phyloP scores from a whole-genome alignment of 139 green algal genomes.

The Yamagishiella unicocca region DNA sequence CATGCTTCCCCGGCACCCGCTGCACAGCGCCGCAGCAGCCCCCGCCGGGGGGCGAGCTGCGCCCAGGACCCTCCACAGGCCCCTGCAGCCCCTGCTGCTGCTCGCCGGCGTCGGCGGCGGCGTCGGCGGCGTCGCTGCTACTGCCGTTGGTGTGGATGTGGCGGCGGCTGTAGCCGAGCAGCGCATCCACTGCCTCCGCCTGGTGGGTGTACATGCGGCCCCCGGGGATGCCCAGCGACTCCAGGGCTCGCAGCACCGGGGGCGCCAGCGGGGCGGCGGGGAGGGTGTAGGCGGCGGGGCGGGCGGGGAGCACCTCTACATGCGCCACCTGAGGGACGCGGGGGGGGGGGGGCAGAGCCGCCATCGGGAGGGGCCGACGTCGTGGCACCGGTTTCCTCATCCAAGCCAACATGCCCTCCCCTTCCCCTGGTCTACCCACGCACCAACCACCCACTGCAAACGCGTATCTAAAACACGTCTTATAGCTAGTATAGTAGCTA shows the following conservation, averaged over 20 bases:
- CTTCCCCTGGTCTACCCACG: too few species aligned
- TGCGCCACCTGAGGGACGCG: conserved; percentile 78
- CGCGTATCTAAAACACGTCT: too few species aligned
- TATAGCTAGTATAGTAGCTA: too few species aligned
- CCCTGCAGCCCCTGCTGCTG: not conserved
- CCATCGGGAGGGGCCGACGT: too few species aligned
- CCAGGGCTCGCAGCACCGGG: conserved; percentile 63
- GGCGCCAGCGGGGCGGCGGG: conserved; percentile 56
- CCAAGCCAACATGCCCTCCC: too few species aligned
- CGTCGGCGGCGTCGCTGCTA: not conserved
- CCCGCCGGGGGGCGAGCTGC: too few species aligned
- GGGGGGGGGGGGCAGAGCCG: too few species aligned
- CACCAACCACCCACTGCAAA: too few species aligned
- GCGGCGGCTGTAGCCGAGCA: conserved; percentile 17
- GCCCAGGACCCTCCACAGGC: not conserved
- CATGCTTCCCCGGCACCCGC: conserved; percentile 58
- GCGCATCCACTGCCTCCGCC: conserved; percentile 72
- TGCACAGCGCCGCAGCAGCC: not conserved
- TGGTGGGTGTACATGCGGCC: conserved; percentile 54
- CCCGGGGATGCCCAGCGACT: conserved; percentile 51
- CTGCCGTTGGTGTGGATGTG: not conserved
- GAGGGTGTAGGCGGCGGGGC: conserved; percentile 52
- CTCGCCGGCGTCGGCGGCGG: too few species aligned
- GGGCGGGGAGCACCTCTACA: conserved; percentile 66
- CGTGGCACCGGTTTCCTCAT: too few species aligned